Evolutionary conservation across 148 eudicot species (phyloP).

Genomic region (Pharnaceum exiguum): DNA sequence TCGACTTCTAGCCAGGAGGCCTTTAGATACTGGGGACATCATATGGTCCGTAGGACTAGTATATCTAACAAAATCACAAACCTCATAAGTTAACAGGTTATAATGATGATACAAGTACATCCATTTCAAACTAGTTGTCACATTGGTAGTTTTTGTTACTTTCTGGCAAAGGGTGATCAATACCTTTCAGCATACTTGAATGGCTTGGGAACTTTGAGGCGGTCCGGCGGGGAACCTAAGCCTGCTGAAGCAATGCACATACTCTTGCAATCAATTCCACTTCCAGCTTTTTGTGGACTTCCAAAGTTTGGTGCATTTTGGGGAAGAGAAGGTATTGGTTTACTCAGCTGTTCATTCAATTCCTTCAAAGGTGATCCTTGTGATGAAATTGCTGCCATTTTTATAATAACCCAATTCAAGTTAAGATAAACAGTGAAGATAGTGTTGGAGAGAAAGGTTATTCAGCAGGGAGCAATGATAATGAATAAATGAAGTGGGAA

Average conservation of each 20-base stretch:
- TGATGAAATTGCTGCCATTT: conserved; percentile 7
- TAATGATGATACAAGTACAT: too few relatives aligned
- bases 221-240: conserved; percentile 32
- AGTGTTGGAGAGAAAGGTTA: not conserved
- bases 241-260: conserved; percentile 18
- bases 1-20: conserved; percentile 41
- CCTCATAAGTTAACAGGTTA: too few relatives aligned
- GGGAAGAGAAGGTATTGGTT: conserved; percentile 5
- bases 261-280: not conserved
- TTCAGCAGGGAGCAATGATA: not conserved
- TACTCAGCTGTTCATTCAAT: not conserved
- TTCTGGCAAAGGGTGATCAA: too few relatives aligned
- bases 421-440: not conserved
- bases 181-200: conserved; percentile 53
- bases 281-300: not conserved
- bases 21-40: conserved; percentile 40
- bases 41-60: conserved; percentile 43
- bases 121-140: too few relatives aligned
- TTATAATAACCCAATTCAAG: too few relatives aligned
- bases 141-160: too few relatives aligned
- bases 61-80: conserved; percentile 14
- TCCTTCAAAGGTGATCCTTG: conserved; percentile 3
- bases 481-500: not conserved
- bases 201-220: conserved; percentile 39
- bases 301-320: not conserved